These are phyloP conservation scores for Rhizopogon rudus DNA, from an alignment of 768 basidiomycete genomes.

Conservation along the genomic window DNA sequence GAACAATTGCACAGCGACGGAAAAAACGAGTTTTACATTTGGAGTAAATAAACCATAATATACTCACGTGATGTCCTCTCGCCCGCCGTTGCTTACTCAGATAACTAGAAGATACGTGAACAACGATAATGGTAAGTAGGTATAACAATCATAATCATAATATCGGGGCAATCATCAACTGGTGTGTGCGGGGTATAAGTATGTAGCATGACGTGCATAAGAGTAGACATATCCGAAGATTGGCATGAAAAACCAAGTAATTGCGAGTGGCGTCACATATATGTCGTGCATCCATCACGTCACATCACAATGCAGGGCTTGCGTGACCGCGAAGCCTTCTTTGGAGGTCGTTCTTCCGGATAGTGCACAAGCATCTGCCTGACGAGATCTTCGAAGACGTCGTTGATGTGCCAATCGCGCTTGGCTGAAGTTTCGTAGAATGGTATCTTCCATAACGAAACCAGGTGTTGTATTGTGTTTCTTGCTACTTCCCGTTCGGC, in stretches of 20 bases:
- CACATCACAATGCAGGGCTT: conserved; percentile 36
- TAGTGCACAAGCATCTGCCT: conserved; percentile 68
- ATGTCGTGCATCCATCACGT: conserved; percentile 6
- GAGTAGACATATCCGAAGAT: not conserved
- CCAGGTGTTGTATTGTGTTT: conserved; percentile 57
- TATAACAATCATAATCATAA: not conserved
- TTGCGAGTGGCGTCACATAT: not conserved
- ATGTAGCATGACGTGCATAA: not conserved
- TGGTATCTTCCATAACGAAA: conserved; percentile 62
- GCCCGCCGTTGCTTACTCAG: not conserved
- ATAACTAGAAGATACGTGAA: not conserved
- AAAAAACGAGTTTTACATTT: conserved; percentile 11
- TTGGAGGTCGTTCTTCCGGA: conserved; percentile 38
- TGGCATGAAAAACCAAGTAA: not conserved
- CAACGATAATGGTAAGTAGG: no score
- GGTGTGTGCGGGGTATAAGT: not conserved
- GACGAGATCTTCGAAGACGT: conserved; percentile 75
- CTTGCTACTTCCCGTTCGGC: conserved; percentile 76
- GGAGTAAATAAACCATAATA: conserved; percentile 1
- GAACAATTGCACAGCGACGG: conserved; percentile 5
- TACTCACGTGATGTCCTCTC: not conserved
- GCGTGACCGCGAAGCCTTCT: conserved; percentile 23
- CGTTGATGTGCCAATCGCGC: conserved; percentile 72
- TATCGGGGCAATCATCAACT: not conserved
- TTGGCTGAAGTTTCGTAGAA: conserved; percentile 91